These are phyloP conservation scores for Coniosporium apollinis DNA, from an alignment of 495 filamentous ascomycete genomes.

Conservation along the genomic window DNA sequence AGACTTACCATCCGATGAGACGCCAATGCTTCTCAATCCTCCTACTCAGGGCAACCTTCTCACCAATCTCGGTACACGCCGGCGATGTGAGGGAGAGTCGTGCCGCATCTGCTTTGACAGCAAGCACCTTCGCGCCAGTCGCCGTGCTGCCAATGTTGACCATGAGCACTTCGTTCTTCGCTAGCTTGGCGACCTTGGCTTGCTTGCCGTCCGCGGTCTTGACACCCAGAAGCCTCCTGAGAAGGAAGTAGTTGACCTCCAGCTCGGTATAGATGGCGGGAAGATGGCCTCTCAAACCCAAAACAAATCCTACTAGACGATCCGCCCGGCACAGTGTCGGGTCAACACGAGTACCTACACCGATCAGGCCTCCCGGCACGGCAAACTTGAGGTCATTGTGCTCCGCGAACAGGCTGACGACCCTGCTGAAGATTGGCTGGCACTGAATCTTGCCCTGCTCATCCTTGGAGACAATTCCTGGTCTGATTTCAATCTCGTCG, in stretches of 20 bases:
- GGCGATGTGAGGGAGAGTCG: conserved; percentile 78
- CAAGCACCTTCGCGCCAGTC: conserved; percentile 79
- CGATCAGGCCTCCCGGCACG: conserved; percentile 89
- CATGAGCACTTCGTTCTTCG: conserved; percentile 98
- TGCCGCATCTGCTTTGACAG: conserved; percentile 92
- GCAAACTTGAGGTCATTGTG: conserved; percentile 96
- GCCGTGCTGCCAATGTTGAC: conserved; percentile 97
- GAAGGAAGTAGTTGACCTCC: conserved; percentile 97
- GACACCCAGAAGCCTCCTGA: conserved; percentile 85
- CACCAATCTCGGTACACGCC: conserved; percentile 82
- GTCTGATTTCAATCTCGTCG: conserved; percentile 95
- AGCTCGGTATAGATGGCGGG: conserved; percentile 94
- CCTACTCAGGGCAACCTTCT: conserved; percentile 92
- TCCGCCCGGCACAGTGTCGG: conserved; percentile 95
- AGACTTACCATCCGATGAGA: conserved; percentile 94
- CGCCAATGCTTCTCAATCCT: conserved; percentile 99
- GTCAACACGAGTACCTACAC: conserved; percentile 89
- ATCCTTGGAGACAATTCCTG: conserved; percentile 86
- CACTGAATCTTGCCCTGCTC: conserved; percentile 89
- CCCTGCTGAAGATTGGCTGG: conserved; percentile 87
- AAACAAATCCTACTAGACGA: conserved; percentile 94
- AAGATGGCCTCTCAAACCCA: conserved; percentile 78
- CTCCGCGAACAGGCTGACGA: conserved; percentile 90
- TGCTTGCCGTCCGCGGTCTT: conserved; percentile 97
- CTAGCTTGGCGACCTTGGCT: conserved; percentile 91